A percentile compares a stretch with the other conserved stretches of the same genome.
Evolutionary conservation across 768 basidiomycete species (phyloP).

Genomic region (Pisolithus albus): DNA sequence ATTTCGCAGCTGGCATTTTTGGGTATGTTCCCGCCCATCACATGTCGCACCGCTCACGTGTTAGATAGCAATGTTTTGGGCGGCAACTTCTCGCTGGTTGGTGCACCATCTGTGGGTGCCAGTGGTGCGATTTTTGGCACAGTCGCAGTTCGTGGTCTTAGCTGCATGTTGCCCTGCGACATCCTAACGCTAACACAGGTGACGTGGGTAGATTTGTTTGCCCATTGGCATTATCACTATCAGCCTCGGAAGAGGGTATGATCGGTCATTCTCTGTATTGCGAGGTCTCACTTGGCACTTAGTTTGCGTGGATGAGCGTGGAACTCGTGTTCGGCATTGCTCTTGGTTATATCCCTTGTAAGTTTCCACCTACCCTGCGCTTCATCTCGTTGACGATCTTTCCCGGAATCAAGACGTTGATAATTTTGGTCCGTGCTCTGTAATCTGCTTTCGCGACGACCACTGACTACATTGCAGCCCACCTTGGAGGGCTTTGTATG

Average conservation of each 20-base stretch:
- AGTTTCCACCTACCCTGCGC: constrained; percentile 20
- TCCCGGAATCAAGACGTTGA: constrained; percentile 56
- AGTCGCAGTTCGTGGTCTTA: constrained; percentile 48
- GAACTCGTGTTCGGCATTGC: constrained; percentile 85
- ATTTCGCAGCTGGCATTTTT: constrained; percentile 88
- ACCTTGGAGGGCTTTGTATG: constrained; percentile 84
- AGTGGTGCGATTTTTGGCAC: constrained; percentile 91
- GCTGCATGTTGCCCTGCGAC: not conserved
- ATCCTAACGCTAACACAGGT: constrained; percentile 33
- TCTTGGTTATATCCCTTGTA: constrained; percentile 78
- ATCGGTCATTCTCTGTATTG: not conserved
- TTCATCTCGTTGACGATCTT: constrained; percentile 8
- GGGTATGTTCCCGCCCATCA: constrained; percentile 42
- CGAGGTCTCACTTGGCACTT: not conserved
- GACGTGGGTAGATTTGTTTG: constrained; percentile 82
- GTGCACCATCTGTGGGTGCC: constrained; percentile 84
- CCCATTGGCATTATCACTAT: constrained; percentile 89
- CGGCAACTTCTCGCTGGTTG: constrained; percentile 88
- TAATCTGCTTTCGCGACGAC: not conserved
- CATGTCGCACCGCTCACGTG: constrained; percentile 2
- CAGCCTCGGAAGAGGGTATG: constrained; percentile 70
- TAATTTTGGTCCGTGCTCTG: constrained; percentile 63
- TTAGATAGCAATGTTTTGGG: constrained; percentile 69
- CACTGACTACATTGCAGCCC: constrained; percentile 41
- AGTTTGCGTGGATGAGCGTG: constrained; percentile 80